Evolutionary conservation across 176 grass and related monocot genomes (phyloP).

Genomic region (Hyparrhenia diplandra): DNA sequence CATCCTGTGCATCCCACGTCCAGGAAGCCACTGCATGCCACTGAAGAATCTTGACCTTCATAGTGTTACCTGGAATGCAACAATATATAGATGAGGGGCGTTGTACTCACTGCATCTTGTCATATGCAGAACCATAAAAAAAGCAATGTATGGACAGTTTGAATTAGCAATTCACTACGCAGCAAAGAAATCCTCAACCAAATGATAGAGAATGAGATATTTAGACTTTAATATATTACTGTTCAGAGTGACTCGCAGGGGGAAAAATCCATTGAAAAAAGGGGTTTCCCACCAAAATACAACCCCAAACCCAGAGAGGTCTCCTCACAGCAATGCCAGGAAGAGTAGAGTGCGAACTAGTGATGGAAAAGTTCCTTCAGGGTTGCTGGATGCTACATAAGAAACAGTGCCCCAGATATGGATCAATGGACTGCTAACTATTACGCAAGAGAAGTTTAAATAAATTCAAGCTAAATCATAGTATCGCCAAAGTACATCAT

Average conservation of each 20-base stretch:
- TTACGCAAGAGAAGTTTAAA: background rate
- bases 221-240: background rate
- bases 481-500: background rate
- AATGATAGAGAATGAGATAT: background rate
- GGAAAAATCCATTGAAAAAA: no score
- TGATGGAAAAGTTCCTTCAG: background rate
- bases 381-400: background rate
- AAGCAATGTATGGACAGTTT: background rate
- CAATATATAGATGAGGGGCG: background rate
- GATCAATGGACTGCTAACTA: background rate
- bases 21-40: constrained; percentile 82
- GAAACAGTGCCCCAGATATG: background rate
- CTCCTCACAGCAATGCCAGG: background rate
- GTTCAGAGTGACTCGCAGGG: background rate
- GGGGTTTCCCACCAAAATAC: background rate
- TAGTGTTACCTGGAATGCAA: constrained; percentile 15
- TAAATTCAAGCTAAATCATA: background rate
- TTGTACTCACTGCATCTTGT: background rate
- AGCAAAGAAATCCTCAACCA: background rate
- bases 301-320: background rate
- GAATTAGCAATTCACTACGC: background rate
- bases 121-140: background rate
- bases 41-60: constrained; percentile 92
- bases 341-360: background rate
- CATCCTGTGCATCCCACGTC: constrained; percentile 82